Evolutionary conservation across 1,139 yeast species (phyloP), one percentile per base, ranked within the genome.

Genomic region (Casaregolazyma lundiana): DNA sequence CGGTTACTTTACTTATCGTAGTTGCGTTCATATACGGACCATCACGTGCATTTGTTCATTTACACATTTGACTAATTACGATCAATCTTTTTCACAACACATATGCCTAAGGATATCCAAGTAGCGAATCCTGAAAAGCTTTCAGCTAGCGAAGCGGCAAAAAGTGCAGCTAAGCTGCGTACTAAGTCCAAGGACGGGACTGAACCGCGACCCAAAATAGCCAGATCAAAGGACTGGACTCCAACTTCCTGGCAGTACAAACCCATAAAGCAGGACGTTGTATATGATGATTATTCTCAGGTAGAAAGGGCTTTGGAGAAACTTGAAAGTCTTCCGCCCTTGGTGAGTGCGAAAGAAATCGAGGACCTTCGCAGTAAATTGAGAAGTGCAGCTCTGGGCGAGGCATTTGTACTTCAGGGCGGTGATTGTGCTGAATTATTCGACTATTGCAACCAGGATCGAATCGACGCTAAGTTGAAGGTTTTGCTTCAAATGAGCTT

Each of bases 361-460:
- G 68, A 66, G 48, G 52, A 51, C 6, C 56, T 70, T 38, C 60
- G 63, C 46, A 20, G 49, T 11, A 64, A 64, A 51, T 64, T 70
- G 21, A 60, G 60, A 30, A 67, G 66, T 37, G 75, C 74, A 1
- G 70, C 73, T 4, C 62, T 66, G 17, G 75, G 75, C 22, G 63
- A 66, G 48, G 72, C 73, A 9, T 70, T 70, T 50, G 63, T 70
- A 35, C 60, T 70, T 13, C 75, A 70, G 49, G 75, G 75, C 9
- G 75, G 75, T n/a, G 75, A 70, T 54, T 70, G 75, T 47, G 75
- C 75, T 6, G 75, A 70, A 53, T 60, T 70, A 35, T 70, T 70
- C 51, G 73, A 68, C 50, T 69, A 70, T 53, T 71, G 75, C 57
- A 65, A 64, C 47, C 68, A 65, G 41, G 71, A 67, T 43, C 52